Percentiles rank a stretch among this genome's conserved stretches.
These are phyloP conservation scores for Candida broadrunensis DNA, from an alignment of 805 yeast species.

Conservation along the genomic window DNA sequence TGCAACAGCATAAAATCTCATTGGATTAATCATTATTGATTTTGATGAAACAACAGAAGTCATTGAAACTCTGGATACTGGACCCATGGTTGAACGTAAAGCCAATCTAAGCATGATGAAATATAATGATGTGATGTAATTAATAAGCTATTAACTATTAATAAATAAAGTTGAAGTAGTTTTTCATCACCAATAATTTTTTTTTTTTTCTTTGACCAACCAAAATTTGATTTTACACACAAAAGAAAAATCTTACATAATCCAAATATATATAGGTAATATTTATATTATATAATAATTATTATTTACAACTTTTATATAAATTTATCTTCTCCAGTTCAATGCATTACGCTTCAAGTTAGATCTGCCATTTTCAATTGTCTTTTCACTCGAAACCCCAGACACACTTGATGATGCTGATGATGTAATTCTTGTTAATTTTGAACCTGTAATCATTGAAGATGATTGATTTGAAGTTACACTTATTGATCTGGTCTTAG, in stretches of 20 bases:
- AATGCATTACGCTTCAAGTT: conserved; percentile 31
- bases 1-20: conserved; percentile 59
- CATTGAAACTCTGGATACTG: conserved; percentile 28
- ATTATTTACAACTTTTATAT: too few relatives aligned
- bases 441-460: conserved; percentile 17
- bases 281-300: too few relatives aligned
- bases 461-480: conserved; percentile 4
- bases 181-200: too few relatives aligned
- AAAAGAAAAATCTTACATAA: too few relatives aligned
- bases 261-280: too few relatives aligned
- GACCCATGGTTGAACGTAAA: conserved; percentile 38
- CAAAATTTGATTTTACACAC: too few relatives aligned
- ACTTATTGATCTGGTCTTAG: conserved; percentile 4
- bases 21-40: conserved; percentile 23
- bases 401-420: neutral
- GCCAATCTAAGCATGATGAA: conserved; percentile 52
- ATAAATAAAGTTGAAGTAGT: too few relatives aligned
- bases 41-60: conserved; percentile 10
- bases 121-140: too few relatives aligned
- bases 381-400: neutral
- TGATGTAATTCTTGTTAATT: conserved; percentile 19
- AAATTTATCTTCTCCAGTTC: conserved; percentile 28
- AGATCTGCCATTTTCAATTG: conserved; percentile 1
- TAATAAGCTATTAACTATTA: neutral
- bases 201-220: too few relatives aligned